phyloP scores from a whole-genome alignment of 2,329 filamentous ascomycete species.

The Gremmenia infestans region DNA sequence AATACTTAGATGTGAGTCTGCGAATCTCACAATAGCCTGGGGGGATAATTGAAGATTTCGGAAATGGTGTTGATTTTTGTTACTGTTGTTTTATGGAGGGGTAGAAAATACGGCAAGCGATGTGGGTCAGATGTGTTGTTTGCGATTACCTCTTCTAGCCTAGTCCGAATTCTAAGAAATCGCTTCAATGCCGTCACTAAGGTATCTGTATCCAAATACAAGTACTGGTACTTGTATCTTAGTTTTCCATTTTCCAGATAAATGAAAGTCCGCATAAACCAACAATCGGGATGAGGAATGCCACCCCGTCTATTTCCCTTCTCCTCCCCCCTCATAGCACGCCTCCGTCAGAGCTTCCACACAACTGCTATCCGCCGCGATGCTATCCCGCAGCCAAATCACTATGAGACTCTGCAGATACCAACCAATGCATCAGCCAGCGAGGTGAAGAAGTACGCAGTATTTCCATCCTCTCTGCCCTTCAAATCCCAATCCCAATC shows the following conservation, averaged over 20 bases:
- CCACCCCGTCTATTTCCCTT: constrained; percentile 40
- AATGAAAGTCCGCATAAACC: background rate
- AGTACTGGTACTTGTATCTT: background rate
- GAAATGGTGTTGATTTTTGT: too few relatives aligned
- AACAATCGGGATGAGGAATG: constrained; percentile 57
- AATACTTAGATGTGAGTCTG: background rate
- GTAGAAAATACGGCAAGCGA: background rate
- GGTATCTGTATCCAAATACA: too few relatives aligned
- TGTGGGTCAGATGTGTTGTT: background rate
- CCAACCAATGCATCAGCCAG: constrained; percentile 59
- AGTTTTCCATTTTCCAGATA: background rate
- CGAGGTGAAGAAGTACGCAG: constrained; percentile 76
- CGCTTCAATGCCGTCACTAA: constrained; percentile 9
- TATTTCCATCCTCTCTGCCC: background rate
- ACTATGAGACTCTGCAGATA: constrained; percentile 82
- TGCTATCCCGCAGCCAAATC: constrained; percentile 44
- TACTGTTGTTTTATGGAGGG: background rate
- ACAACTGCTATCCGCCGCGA: constrained; percentile 34
- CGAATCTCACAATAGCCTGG: background rate
- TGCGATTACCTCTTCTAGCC: background rate
- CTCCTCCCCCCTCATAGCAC: constrained; percentile 15
- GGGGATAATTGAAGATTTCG: too few relatives aligned
- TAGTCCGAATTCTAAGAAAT: background rate
- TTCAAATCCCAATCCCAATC: constrained; percentile 1
- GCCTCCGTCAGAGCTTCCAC: constrained; percentile 38